Conservation (phyloP, 495 filamentous ascomycete genomes). For the Filosporella fistucella region DNA sequence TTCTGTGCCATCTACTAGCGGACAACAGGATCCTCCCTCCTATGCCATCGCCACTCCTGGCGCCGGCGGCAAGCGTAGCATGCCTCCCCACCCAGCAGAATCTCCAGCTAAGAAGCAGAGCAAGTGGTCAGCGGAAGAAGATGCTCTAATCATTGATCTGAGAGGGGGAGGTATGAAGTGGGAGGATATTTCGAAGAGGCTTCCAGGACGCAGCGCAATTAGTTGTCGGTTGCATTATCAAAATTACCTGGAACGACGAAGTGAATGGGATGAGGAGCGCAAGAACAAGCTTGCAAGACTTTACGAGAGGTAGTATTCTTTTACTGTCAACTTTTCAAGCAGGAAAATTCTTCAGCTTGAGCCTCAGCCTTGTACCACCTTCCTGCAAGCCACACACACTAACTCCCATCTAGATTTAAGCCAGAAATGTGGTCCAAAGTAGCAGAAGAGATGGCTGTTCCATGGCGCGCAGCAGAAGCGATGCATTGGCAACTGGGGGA, state of each 20-base stretch:
- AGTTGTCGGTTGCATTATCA: constrained; percentile 95
- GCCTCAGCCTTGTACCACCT: neutral
- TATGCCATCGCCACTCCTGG: constrained; percentile 15
- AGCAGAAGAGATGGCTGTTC: constrained; percentile 90
- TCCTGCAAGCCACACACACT: constrained; percentile 3
- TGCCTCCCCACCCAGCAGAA: constrained; percentile 51
- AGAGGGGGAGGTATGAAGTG: constrained; percentile 91
- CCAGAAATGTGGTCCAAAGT: constrained; percentile 95
- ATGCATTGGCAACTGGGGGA: constrained; percentile 99
- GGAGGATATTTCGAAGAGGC: constrained; percentile 90
- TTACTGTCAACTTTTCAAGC: neutral
- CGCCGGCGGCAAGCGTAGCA: constrained; percentile 22
- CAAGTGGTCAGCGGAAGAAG: constrained; percentile 93
- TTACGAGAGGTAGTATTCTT: constrained; percentile 76
- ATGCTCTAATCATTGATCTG: constrained; percentile 83
- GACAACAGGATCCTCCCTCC: constrained; percentile 18
- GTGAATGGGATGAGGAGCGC: constrained; percentile 94
- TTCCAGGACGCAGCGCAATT: constrained; percentile 88
- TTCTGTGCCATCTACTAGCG: constrained; percentile 36
- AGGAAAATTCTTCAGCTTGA: neutral
- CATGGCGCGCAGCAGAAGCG: constrained; percentile 91
- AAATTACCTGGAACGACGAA: constrained; percentile 87
- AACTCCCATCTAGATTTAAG: constrained; percentile 66
- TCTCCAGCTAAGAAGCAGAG: constrained; percentile 90
- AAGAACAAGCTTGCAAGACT: constrained; percentile 93